A percentile compares a stretch with the other conserved stretches of the same genome.
phyloP scores from a whole-genome alignment of 2,329 filamentous ascomycete genomes.

The Calonectria naviculata region DNA sequence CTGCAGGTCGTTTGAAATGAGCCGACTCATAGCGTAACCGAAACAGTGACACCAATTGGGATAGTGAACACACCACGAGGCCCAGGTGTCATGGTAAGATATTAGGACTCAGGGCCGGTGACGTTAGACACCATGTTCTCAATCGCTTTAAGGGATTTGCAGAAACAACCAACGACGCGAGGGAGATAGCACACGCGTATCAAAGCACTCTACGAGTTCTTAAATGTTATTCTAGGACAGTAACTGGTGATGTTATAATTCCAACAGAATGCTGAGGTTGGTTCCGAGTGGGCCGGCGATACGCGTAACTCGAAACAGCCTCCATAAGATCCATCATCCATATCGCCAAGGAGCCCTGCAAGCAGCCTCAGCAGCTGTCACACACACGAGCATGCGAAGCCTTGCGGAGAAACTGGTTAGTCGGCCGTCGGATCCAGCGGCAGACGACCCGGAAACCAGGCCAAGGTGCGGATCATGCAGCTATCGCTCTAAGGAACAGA shows the following conservation, averaged over 20 bases:
- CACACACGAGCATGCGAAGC: background rate
- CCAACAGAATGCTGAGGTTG: background rate
- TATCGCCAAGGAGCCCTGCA: background rate
- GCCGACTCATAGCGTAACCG: background rate
- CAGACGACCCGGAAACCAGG: background rate
- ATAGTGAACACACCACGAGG: background rate
- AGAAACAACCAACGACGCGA: background rate
- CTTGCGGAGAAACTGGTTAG: background rate
- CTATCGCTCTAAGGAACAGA: background rate
- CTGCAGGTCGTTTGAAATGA: background rate
- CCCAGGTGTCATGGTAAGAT: background rate
- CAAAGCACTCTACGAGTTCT: background rate
- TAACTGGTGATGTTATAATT: background rate
- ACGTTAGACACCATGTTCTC: background rate
- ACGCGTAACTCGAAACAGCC: background rate
- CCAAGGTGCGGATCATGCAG: background rate
- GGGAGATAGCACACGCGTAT: too few species aligned
- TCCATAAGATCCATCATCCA: background rate
- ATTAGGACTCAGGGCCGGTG: too few species aligned
- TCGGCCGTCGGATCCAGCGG: conserved; percentile 1
- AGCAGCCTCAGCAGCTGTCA: background rate
- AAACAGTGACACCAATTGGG: conserved; percentile 4
- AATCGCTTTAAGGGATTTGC: background rate
- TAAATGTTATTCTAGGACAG: too few species aligned
- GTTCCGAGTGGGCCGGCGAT: too few species aligned